Evolutionary conservation across 2,329 filamentous ascomycete genomes (phyloP).

Genomic region (Macroventuria anomochaeta): DNA sequence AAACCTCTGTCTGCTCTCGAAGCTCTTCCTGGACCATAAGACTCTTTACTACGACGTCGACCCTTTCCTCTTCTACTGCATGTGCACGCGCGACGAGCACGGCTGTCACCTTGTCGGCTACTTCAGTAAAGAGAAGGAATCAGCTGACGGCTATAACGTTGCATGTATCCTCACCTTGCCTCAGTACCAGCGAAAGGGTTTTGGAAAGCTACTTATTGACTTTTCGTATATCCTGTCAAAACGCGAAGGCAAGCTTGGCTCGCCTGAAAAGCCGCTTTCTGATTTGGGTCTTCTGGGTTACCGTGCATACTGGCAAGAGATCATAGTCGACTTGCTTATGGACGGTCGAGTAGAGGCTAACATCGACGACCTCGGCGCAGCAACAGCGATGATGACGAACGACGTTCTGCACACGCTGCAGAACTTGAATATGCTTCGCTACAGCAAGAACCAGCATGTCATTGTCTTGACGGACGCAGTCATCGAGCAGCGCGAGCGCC

Average conservation of each 20-base stretch:
- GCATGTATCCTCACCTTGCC: constrained; percentile 97
- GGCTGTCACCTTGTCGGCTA: constrained; percentile 98
- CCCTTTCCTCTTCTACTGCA: constrained; percentile 97
- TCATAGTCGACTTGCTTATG: constrained; percentile 85
- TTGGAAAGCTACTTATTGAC: constrained; percentile 90
- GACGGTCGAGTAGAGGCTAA: constrained; percentile 73
- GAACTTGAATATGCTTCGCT: constrained; percentile 92
- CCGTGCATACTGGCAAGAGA: constrained; percentile 96
- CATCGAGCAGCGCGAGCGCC: constrained; percentile 70
- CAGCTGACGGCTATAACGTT: constrained; percentile 94
- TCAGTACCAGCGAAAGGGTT: constrained; percentile 94
- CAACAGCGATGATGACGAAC: constrained; percentile 93
- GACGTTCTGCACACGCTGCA: constrained; percentile 96
- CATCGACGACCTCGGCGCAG: constrained; percentile 80
- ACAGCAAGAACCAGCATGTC: constrained; percentile 96
- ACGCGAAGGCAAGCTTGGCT: constrained; percentile 92
- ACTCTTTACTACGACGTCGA: constrained; percentile 99
- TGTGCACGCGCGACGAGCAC: constrained; percentile 86
- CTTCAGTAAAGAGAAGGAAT: constrained; percentile 98
- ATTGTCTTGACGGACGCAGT: constrained; percentile 89
- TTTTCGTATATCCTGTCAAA: constrained; percentile 98
- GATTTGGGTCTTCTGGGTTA: constrained; percentile 94
- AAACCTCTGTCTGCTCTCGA: constrained; percentile 91
- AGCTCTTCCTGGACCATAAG: constrained; percentile 97
- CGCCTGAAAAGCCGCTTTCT: constrained; percentile 93